phyloP scores from a whole-genome alignment of 1,284 basidiomycete species.

The Rhizoctonia solani region DNA sequence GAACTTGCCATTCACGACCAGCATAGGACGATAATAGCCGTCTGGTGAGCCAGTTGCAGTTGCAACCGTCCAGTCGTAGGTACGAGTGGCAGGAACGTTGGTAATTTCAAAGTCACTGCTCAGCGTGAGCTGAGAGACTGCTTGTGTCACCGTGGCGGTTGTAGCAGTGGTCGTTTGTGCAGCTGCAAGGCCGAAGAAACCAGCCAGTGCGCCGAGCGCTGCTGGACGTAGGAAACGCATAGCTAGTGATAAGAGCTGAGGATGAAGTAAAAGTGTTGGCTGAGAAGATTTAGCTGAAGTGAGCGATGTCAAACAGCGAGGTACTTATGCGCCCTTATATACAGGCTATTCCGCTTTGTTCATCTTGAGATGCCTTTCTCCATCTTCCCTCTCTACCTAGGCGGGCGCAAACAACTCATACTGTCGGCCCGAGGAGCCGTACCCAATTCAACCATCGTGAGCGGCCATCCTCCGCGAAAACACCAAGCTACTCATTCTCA shows the following conservation, averaged over 20 bases:
- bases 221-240: conserved; percentile 11
- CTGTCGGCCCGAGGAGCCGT: too few relatives aligned
- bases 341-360: too few relatives aligned
- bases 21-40: conserved; percentile 41
- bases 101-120: conserved; percentile 19
- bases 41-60: conserved; percentile 38
- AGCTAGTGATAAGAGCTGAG: neutral
- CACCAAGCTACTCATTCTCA: too few relatives aligned
- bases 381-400: too few relatives aligned
- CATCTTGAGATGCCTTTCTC: too few relatives aligned
- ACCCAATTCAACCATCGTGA: too few relatives aligned
- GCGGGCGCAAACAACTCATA: too few relatives aligned
- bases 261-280: neutral
- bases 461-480: too few relatives aligned
- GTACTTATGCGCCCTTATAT: neutral
- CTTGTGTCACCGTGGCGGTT: neutral
- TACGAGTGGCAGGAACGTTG: conserved; percentile 11
- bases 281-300: neutral
- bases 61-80: conserved; percentile 13
- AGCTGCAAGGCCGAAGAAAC: neutral
- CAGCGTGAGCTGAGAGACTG: conserved; percentile 4
- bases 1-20: conserved; percentile 45
- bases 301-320: neutral
- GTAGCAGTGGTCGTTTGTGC: conserved; percentile 6
- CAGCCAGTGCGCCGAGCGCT: neutral